Percentiles rank a stretch among this genome's conserved stretches.
phyloP scores from a whole-genome alignment of 108 stramenopile genomes.

The Craspedostauros australis region DNA sequence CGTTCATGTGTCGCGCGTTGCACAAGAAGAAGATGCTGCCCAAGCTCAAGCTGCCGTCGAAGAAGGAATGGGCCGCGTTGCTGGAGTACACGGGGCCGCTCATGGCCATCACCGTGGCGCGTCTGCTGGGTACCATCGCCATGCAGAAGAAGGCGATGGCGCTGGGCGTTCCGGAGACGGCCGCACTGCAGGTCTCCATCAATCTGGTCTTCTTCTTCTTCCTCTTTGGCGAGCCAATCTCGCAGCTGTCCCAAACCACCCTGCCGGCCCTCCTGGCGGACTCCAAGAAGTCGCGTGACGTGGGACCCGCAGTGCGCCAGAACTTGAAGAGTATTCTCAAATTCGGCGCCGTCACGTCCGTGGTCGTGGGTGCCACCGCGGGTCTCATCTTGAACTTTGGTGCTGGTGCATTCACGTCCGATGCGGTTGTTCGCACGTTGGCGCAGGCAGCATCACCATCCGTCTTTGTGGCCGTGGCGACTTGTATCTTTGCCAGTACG shows the following conservation, averaged over 20 bases:
- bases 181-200: slow-evolving; percentile 68
- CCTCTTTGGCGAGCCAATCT: slow-evolving; percentile 74
- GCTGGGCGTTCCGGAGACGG: slow-evolving; percentile 48
- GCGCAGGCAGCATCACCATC: slow-evolving; percentile 54
- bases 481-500: slow-evolving; percentile 46
- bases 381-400: slow-evolving; percentile 35
- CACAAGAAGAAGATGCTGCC: slow-evolving; percentile 48
- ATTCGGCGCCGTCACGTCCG: slow-evolving; percentile 37
- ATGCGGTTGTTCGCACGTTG: slow-evolving; percentile 47
- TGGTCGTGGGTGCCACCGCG: slow-evolving; percentile 49
- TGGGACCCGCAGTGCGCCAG: slow-evolving; percentile 16
- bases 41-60: slow-evolving; percentile 41
- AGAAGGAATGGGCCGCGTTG: slow-evolving; percentile 43
- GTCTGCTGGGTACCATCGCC: slow-evolving; percentile 58
- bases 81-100: slow-evolving; percentile 67
- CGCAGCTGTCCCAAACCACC: slow-evolving; percentile 67
- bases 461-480: slow-evolving; percentile 53
- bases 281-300: slow-evolving; percentile 22
- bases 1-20: slow-evolving; percentile 54
- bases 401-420: slow-evolving; percentile 55
- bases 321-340: slow-evolving; percentile 60
- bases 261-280: slow-evolving; percentile 58
- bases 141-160: slow-evolving; percentile 71
- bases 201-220: slow-evolving; percentile 72
- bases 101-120: slow-evolving; percentile 61